phyloP scores from a whole-genome alignment of 1,284 basidiomycete genomes.

The Lignosus rhinocerotis region DNA sequence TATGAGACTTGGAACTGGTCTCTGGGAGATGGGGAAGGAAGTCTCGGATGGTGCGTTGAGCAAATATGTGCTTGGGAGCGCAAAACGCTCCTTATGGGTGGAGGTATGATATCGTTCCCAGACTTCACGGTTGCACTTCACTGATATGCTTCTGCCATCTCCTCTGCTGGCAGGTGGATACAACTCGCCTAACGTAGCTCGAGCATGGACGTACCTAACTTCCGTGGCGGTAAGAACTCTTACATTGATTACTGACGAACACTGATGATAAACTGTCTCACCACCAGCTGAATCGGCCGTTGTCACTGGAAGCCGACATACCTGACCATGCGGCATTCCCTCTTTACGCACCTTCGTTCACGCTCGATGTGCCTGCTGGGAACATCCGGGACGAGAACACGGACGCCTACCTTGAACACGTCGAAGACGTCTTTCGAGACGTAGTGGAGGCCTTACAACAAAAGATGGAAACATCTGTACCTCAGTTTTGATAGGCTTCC shows the following conservation, averaged over 20 bases:
- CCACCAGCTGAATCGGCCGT: conserved; percentile 54
- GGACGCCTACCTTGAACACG: conserved; percentile 41
- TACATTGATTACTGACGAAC: not conserved
- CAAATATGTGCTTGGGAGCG: conserved; percentile 60
- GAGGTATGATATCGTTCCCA: conserved; percentile 41
- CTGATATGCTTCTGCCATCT: conserved; percentile 1
- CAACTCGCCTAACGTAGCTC: conserved; percentile 76
- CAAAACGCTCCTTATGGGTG: conserved; percentile 66
- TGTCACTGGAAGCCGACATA: conserved; percentile 61
- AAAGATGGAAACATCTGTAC: not conserved
- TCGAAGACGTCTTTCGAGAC: conserved; percentile 5
- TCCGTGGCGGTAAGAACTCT: conserved; percentile 60
- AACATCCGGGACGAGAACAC: conserved; percentile 76
- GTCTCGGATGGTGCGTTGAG: conserved; percentile 69
- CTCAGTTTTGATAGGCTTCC: too few species aligned
- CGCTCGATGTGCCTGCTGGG: conserved; percentile 71
- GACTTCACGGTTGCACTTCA: not conserved
- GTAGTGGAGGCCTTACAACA: conserved; percentile 1
- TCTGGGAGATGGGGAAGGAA: conserved; percentile 56
- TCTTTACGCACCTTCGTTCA: conserved; percentile 77
- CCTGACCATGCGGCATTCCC: conserved; percentile 74
- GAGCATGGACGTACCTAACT: conserved; percentile 84
- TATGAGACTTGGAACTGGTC: conserved; percentile 80
- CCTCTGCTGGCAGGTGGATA: conserved; percentile 65
- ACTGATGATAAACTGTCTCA: too few species aligned